Conservation (phyloP, 106 monocot species). For the Ottelia alismoides region DNA sequence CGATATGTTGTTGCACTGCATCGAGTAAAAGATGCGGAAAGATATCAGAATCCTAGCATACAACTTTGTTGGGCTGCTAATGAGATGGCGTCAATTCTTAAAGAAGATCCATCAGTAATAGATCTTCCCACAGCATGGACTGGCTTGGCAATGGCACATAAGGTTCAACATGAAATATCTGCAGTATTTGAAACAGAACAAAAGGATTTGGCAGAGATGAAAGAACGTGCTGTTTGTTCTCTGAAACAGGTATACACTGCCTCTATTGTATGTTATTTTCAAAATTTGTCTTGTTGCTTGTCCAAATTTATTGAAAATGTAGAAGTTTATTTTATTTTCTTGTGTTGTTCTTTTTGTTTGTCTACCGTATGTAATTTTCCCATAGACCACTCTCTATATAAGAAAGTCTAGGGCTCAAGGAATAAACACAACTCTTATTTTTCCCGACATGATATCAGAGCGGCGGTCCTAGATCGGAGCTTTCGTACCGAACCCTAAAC, state of each 20-base stretch:
- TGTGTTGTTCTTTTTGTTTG: too few species aligned
- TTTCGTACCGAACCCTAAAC: too few species aligned
- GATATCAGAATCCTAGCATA: conserved; percentile 52
- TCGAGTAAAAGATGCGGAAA: conserved; percentile 87
- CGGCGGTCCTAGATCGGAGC: too few species aligned
- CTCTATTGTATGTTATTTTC: too few species aligned
- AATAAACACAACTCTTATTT: too few species aligned
- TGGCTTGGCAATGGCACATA: conserved; percentile 81
- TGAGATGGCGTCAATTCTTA: conserved; percentile 86
- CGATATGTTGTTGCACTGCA: conserved; percentile 73
- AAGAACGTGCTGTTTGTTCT: conserved; percentile 58
- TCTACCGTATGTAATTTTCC: too few species aligned
- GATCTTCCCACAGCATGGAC: conserved; percentile 84
- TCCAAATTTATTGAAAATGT: too few species aligned
- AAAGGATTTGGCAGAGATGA: conserved; percentile 44
- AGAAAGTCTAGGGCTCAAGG: too few species aligned
- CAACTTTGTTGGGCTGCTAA: conserved; percentile 85
- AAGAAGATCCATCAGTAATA: conserved; percentile 74
- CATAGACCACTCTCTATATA: too few species aligned
- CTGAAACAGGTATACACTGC: conserved; percentile 97
- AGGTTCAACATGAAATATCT: conserved; percentile 78
- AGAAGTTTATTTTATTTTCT: too few species aligned
- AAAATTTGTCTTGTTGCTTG: too few species aligned
- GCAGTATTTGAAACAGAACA: conserved; percentile 39
- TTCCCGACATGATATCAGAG: too few species aligned